A percentile compares a stretch with the other conserved stretches of the same genome.
phyloP scores from a whole-genome alignment of 331 rosid genomes.

The Stylosanthes scabra region DNA sequence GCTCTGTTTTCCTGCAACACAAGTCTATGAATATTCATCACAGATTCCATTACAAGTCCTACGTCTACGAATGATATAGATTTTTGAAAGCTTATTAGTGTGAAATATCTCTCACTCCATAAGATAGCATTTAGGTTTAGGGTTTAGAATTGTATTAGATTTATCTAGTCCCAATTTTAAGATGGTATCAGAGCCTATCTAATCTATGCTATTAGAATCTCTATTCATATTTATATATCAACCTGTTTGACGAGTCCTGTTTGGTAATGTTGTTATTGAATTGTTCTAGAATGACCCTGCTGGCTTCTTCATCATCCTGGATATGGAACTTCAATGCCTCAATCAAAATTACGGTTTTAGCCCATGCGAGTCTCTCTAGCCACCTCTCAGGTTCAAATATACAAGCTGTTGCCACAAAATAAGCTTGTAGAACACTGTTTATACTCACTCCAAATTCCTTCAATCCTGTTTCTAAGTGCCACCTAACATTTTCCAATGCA shows the following conservation, averaged over 20 bases:
- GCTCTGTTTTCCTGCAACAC: constrained; percentile 52
- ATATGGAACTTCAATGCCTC: constrained; percentile 50
- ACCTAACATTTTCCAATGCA: constrained; percentile 49
- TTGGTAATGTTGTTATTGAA: constrained; percentile 40
- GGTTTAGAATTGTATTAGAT: too few species aligned
- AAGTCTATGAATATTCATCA: not conserved
- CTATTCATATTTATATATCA: not conserved
- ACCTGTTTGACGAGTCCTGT: constrained; percentile 45
- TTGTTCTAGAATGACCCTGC: constrained; percentile 47
- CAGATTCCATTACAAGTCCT: not conserved
- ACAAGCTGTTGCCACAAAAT: constrained; percentile 65
- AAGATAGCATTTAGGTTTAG: too few species aligned
- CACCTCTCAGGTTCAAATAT: constrained; percentile 79
- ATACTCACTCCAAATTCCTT: constrained; percentile 63
- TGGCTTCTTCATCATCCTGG: constrained; percentile 30
- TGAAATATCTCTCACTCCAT: too few species aligned
- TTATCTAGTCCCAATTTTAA: too few species aligned
- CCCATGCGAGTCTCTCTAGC: constrained; percentile 77
- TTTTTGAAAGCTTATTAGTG: too few species aligned
- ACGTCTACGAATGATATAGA: too few species aligned
- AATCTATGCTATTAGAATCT: too few species aligned
- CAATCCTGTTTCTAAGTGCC: constrained; percentile 67
- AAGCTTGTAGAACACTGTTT: constrained; percentile 52
- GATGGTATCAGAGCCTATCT: too few species aligned
- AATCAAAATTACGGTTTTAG: constrained; percentile 58